These are phyloP conservation scores for Leishmania martiniquensis DNA, from an alignment of 208 protist species.

Conservation along the genomic window DNA sequence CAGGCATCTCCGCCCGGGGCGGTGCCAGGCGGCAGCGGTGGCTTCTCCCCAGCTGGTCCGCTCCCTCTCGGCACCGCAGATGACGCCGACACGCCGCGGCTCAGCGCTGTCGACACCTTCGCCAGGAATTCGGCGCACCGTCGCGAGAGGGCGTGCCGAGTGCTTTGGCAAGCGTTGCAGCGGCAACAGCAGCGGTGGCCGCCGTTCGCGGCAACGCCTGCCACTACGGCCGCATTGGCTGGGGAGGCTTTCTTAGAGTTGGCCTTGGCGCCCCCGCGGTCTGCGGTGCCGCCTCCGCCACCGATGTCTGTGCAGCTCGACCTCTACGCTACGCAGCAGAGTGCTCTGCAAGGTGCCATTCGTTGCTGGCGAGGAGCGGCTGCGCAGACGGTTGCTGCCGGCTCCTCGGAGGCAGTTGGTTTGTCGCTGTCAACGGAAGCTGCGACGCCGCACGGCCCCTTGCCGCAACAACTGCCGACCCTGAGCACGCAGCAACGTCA, in stretches of 20 bases:
- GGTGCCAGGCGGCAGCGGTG: not conserved
- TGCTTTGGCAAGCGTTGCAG: slow-evolving; percentile 4
- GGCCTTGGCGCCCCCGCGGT: slow-evolving; percentile 3
- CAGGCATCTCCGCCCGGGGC: not conserved
- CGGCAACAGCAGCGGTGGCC: not conserved
- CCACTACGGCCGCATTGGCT: not conserved
- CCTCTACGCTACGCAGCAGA: slow-evolving; percentile 24
- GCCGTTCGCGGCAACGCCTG: not conserved
- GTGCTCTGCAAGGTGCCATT: not conserved
- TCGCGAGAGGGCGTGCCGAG: slow-evolving; percentile 13
- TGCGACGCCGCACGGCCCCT: not conserved
- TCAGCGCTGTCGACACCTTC: not conserved
- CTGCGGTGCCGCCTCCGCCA: slow-evolving; percentile 39
- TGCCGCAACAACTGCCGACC: not conserved
- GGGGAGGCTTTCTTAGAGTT: slow-evolving; percentile 16
- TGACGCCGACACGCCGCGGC: not conserved
- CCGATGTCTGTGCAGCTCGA: slow-evolving; percentile 38
- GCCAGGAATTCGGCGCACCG: not conserved
- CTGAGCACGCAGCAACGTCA: not conserved
- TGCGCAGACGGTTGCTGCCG: not conserved
- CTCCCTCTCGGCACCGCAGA: not conserved
- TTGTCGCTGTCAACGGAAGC: not conserved
- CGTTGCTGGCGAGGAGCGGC: not conserved
- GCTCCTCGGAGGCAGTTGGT: not conserved
- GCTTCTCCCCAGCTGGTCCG: not conserved